Conservation (phyloP, 1,284 basidiomycete species). For the Sporisorium exsertum region DNA sequence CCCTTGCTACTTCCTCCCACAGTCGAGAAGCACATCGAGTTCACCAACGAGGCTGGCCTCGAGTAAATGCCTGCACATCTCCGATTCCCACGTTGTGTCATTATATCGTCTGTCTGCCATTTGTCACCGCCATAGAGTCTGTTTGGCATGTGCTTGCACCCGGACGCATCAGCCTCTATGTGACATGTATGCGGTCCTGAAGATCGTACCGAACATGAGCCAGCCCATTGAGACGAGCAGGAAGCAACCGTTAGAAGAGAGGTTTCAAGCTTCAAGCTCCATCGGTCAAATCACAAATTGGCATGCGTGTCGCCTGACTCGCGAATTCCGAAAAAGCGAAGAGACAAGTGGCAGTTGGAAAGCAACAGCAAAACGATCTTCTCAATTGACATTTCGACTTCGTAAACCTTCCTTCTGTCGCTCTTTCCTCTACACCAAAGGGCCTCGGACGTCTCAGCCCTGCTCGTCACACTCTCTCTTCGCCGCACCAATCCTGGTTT, state of each 20-base stretch:
- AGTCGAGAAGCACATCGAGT: constrained; percentile 83
- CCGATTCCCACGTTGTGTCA: no score
- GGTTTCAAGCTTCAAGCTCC: background rate
- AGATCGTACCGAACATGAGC: background rate
- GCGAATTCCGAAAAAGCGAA: constrained; percentile 14
- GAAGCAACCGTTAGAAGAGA: no score
- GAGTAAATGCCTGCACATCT: constrained; percentile 37
- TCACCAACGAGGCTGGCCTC: constrained; percentile 81
- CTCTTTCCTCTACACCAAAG: background rate
- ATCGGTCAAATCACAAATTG: background rate
- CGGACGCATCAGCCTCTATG: background rate
- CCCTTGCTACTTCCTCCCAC: background rate
- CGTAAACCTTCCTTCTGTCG: background rate
- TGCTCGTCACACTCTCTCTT: background rate
- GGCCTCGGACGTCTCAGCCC: background rate
- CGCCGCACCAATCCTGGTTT: no score
- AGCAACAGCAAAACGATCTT: constrained; percentile 7
- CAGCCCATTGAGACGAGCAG: background rate
- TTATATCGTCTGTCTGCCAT: background rate
- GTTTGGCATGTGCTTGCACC: background rate
- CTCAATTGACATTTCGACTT: constrained; percentile 1
- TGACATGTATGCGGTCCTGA: background rate
- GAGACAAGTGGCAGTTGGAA: constrained; percentile 12
- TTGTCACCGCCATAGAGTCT: constrained; percentile 4
- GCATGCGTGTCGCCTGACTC: constrained; percentile 12